Evolutionary conservation across 2,329 filamentous ascomycete genomes (phyloP), one percentile per base, ranked within the genome.

Genomic region (Neodidymelliopsis sp.): DNA sequence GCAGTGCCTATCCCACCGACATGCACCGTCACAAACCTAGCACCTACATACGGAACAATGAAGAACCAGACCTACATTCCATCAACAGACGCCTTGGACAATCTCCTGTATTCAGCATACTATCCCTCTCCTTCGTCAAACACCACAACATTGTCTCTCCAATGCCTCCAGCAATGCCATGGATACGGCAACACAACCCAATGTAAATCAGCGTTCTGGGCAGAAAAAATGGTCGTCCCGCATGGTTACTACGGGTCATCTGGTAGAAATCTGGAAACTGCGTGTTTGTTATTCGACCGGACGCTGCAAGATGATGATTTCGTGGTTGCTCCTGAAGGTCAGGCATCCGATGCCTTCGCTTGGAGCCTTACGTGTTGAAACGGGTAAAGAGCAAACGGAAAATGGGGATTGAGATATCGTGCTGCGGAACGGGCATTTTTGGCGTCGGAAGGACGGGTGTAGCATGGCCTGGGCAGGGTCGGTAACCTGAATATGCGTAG

Each of bases 81-180:
- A 2, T 50, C 42, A 2, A 34, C 53, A 5, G 50, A 50, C 5
- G 46, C 63, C 25, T 54, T 41, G 38, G 54, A 63, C 47, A 57
- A 52, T n/a, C 36, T 56, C 15, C 54, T 66, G 15, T 70, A 68
- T 31, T 50, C 63, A 53, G 57, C 64, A 10, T 71, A 71, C 60
- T 75, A 74, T 51, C 62, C 67, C 13, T 56, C 65, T 4, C 56
- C 56, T 29, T 54, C 66, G 2, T 50, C 62, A 13, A 65, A 70
- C 54, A 61, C 33, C 12, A 66, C 59, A 2, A 48, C 50, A 24
- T 56, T 67, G 60, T 64, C 63, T 11, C 40, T 62, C 42, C 65
- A 72, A 40, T 76, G 74, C 51, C 60, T 70, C 3, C 42, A 75
- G 50, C 74, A 76, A 51, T 77, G 74, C 59, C 72, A 75, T 44